phyloP scores from a whole-genome alignment of 805 yeast species.

The Candida railenensis region DNA sequence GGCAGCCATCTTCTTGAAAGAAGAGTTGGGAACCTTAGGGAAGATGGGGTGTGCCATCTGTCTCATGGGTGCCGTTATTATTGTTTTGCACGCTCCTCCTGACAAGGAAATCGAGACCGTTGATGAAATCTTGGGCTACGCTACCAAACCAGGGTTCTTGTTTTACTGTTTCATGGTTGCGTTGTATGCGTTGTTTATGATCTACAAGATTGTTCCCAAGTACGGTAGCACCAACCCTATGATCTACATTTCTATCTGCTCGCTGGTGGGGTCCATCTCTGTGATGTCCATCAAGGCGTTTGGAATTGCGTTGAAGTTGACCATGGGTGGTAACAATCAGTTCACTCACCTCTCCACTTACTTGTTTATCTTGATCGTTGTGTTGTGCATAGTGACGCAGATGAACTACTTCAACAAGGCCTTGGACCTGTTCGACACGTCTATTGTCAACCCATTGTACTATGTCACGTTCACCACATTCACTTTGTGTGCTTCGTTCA shows the following conservation, averaged over 20 bases:
- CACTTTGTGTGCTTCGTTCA: conserved; percentile 81
- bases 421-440: conserved; percentile 87
- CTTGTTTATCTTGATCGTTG: conserved; percentile 74
- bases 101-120: conserved; percentile 86
- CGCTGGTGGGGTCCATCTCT: conserved; percentile 85
- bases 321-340: conserved; percentile 83
- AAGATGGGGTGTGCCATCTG: conserved; percentile 93
- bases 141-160: conserved; percentile 74
- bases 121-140: conserved; percentile 81
- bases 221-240: conserved; percentile 82
- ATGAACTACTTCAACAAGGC: conserved; percentile 95
- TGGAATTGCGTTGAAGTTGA: conserved; percentile 86
- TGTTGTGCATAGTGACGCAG: conserved; percentile 79
- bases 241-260: conserved; percentile 86
- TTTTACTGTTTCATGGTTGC: conserved; percentile 63
- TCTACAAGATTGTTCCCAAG: conserved; percentile 77
- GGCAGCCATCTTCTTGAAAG: conserved; percentile 81
- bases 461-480: conserved; percentile 90
- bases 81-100: conserved; percentile 91
- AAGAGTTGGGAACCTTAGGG: conserved; percentile 84
- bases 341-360: conserved; percentile 83
- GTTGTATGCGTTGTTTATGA: conserved; percentile 71
- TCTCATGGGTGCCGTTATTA: conserved; percentile 81
- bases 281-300: conserved; percentile 92
- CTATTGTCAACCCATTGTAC: conserved; percentile 86